A percentile compares a stretch with the other conserved stretches of the same genome.
phyloP scores from a whole-genome alignment of 148 eudicot species.

The Rheum nobile region DNA sequence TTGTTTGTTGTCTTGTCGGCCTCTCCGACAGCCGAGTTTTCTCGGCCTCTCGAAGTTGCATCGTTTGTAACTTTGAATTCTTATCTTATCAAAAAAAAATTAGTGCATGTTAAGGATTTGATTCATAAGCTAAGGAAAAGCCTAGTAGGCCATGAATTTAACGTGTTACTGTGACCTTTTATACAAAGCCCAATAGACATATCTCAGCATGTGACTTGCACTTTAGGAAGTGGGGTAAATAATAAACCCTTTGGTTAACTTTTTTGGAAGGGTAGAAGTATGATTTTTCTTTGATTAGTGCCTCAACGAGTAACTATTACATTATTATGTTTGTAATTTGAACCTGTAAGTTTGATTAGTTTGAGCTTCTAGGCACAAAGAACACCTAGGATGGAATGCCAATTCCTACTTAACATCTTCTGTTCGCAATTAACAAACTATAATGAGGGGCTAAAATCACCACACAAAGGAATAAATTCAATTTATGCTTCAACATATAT shows the following conservation, averaged over 20 bases:
- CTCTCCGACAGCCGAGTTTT: too few species aligned
- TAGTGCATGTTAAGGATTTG: neutral
- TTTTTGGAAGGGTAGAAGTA: neutral
- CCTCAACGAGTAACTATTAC: neutral
- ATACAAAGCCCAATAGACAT: neutral
- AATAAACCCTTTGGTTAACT: too few species aligned
- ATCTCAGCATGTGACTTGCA: neutral
- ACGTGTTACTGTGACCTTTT: neutral
- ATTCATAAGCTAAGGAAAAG: neutral
- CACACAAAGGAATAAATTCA: too few species aligned
- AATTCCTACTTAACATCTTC: too few species aligned
- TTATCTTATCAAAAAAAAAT: too few species aligned
- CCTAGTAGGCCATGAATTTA: neutral
- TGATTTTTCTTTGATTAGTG: neutral
- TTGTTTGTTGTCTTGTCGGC: too few species aligned
- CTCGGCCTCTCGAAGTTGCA: too few species aligned
- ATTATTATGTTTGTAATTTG: neutral
- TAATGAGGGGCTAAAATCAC: too few species aligned
- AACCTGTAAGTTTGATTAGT: neutral
- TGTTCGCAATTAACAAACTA: too few species aligned
- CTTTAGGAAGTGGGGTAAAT: neutral
- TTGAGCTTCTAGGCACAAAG: neutral
- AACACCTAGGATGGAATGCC: neutral
- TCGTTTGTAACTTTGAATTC: too few species aligned
- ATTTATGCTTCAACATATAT: too few species aligned